Base-by-base conservation (phyloP, 441 rosid genomes). In the Brassica balearica region DNA sequence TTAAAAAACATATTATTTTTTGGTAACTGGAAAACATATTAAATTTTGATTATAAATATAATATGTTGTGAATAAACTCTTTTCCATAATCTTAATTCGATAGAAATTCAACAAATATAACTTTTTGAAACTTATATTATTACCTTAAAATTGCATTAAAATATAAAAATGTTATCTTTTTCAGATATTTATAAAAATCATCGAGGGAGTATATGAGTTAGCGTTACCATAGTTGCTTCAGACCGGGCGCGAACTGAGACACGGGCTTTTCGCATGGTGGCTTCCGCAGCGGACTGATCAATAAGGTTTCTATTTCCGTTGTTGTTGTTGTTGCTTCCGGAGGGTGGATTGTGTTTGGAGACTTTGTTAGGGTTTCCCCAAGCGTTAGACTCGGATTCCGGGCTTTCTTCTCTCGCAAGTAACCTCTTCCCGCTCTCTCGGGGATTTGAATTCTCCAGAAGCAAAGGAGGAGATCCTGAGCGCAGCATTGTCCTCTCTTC, bases 231-330 rank as follows among this genome's bases (percentile, higher is more conserved):
- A 19, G 97, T 89, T 77, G 97, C 97, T 87, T 94, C 97, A 19
- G 99, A 96, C 76, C 97, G 86, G 10, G 99, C 97, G 14, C 99
- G 97, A 73, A 96, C 97, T 0, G 99, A 94, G 77, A 96, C 99
- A 61, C 99, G 96, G 12, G 97, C 99, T 83, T 91, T 96, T 55
- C 97, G 90, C 98, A 96, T 94, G 74, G 97, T 89, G 59, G 97
- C 96, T 62, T 91, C 96, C 0, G 86, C 74, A 1, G 75, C 72
- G 1, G 93, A 83, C 76, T 90, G 96, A 48, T 91, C 96, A 15
- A 88, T 75, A 19, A 74, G 58, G 17, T 77, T 77, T 38, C 72
- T 46, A 4, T 29, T 72, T 17, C 73, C 66, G n/a, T 2, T 82
- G 48, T 8, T 66, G 63, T 43, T 70, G 63, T 53, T 73, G 69